Percentiles rank a stretch among this genome's conserved stretches.
phyloP scores from a whole-genome alignment of 2,329 filamentous ascomycete genomes.

The Aspergillus awamori region DNA sequence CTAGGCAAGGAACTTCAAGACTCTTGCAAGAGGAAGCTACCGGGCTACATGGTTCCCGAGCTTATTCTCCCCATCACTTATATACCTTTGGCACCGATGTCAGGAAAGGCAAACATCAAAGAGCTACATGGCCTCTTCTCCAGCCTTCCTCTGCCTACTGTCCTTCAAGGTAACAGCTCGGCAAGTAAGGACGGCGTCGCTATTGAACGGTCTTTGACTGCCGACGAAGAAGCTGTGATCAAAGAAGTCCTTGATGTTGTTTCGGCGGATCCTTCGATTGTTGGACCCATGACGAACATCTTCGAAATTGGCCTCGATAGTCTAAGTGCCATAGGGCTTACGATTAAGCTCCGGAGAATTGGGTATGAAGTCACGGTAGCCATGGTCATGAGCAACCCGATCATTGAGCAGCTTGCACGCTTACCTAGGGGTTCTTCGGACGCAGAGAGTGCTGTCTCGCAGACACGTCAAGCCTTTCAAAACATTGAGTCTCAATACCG shows the following conservation, averaged over 20 bases:
- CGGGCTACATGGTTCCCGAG: conserved; percentile 34
- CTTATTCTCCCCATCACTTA: conserved; percentile 30
- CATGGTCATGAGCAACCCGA: conserved; percentile 39
- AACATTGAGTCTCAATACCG: conserved; percentile 27
- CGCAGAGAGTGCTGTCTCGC: background rate
- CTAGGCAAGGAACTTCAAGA: conserved; percentile 29
- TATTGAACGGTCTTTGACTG: conserved; percentile 21
- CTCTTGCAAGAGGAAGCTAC: conserved; percentile 30
- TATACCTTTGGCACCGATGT: conserved; percentile 33
- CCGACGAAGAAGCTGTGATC: conserved; percentile 31
- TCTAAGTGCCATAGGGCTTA: conserved; percentile 41
- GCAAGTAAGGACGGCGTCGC: background rate
- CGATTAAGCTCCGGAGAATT: conserved; percentile 35
- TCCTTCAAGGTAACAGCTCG: conserved; percentile 25
- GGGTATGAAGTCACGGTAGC: conserved; percentile 40
- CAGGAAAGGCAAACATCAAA: conserved; percentile 39
- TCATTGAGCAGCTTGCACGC: conserved; percentile 37
- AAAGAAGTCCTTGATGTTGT: conserved; percentile 28
- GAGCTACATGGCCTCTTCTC: conserved; percentile 32
- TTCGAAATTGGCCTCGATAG: conserved; percentile 46
- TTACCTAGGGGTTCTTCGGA: conserved; percentile 21
- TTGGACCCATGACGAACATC: conserved; percentile 34
- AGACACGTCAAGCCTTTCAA: conserved; percentile 16
- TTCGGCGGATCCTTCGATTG: conserved; percentile 19
- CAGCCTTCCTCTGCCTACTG: conserved; percentile 27